These are phyloP conservation scores for Naganishia antarctica DNA, from an alignment of 768 basidiomycete genomes.

Conservation along the genomic window DNA sequence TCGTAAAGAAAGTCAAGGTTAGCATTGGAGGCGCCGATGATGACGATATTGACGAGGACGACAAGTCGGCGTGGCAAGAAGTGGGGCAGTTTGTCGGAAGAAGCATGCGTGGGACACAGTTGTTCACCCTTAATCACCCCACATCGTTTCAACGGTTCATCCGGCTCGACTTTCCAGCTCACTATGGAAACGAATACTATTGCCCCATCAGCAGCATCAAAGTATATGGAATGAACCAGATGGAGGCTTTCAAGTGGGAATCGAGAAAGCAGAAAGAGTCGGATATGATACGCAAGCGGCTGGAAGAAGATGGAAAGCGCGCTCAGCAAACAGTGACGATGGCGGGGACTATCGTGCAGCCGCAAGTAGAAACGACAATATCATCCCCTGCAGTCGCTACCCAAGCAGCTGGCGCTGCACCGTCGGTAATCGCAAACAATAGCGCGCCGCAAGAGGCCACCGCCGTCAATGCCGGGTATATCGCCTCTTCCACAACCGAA, in stretches of 20 bases:
- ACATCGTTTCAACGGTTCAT: constrained; percentile 80
- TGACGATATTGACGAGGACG: constrained; percentile 34
- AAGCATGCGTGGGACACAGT: constrained; percentile 66
- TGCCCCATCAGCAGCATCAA: constrained; percentile 89
- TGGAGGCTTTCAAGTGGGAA: constrained; percentile 88
- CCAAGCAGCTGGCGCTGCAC: no score
- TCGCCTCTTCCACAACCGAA: no score
- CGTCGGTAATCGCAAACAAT: no score
- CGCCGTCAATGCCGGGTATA: no score
- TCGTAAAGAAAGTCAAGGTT: constrained; percentile 85
- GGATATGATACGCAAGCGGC: constrained; percentile 20
- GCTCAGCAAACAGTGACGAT: not conserved
- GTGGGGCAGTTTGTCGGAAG: constrained; percentile 76
- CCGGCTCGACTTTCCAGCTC: constrained; percentile 85
- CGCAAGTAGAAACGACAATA: not conserved
- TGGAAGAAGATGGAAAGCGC: constrained; percentile 20
- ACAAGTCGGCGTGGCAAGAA: constrained; percentile 57
- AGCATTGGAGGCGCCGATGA: constrained; percentile 57
- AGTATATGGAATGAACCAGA: constrained; percentile 91
- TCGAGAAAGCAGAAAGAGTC: constrained; percentile 37
- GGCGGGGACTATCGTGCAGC: not conserved
- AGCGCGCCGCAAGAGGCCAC: no score
- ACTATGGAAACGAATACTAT: constrained; percentile 92
- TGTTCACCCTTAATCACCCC: constrained; percentile 43
- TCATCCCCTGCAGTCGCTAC: no score